A percentile compares a stretch with the other conserved stretches of the same genome.
Evolutionary conservation across 1,284 basidiomycete genomes (phyloP).

Genomic region (Cystobasidium pallidum): DNA sequence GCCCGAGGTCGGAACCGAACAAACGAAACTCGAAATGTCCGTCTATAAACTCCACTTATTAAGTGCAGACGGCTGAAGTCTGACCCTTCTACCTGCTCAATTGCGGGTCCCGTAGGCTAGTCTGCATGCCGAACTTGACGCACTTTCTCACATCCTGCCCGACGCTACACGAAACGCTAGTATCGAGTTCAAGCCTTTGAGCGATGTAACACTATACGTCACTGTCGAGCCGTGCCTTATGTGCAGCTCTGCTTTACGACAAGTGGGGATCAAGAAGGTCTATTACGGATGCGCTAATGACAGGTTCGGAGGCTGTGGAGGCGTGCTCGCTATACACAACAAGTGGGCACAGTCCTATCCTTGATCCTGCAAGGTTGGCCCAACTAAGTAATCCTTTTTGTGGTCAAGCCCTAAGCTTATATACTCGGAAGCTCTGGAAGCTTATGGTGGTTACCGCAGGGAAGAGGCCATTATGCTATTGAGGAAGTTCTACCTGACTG

Average conservation of each 20-base stretch:
- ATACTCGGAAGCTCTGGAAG: constrained; percentile 72
- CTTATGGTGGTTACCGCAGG: constrained; percentile 78
- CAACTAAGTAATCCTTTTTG: too few species aligned
- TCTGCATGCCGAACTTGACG: constrained; percentile 95
- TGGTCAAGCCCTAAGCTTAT: constrained; percentile 51
- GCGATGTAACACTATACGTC: constrained; percentile 85
- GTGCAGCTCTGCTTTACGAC: constrained; percentile 93
- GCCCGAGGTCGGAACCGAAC: constrained; percentile 89
- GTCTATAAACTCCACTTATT: constrained; percentile 47
- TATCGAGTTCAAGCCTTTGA: constrained; percentile 62
- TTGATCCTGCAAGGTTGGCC: background rate
- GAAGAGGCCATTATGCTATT: constrained; percentile 96
- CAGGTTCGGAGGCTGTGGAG: constrained; percentile 95
- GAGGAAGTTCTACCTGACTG: constrained; percentile 91
- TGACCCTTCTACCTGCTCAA: background rate
- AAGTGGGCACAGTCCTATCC: constrained; percentile 60
- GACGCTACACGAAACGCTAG: constrained; percentile 50
- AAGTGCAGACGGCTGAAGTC: background rate
- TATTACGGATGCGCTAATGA: constrained; percentile 96
- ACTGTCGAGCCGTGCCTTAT: constrained; percentile 99
- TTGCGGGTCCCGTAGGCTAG: constrained; percentile 70
- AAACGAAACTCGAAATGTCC: constrained; percentile 87
- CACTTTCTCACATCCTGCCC: constrained; percentile 85
- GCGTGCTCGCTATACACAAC: constrained; percentile 84
- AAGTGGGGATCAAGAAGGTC: constrained; percentile 87